Percentiles rank a stretch among this genome's conserved stretches.
Evolutionary conservation across 345 rosid genomes (phyloP).

Genomic region (Corchorus capsularis): DNA sequence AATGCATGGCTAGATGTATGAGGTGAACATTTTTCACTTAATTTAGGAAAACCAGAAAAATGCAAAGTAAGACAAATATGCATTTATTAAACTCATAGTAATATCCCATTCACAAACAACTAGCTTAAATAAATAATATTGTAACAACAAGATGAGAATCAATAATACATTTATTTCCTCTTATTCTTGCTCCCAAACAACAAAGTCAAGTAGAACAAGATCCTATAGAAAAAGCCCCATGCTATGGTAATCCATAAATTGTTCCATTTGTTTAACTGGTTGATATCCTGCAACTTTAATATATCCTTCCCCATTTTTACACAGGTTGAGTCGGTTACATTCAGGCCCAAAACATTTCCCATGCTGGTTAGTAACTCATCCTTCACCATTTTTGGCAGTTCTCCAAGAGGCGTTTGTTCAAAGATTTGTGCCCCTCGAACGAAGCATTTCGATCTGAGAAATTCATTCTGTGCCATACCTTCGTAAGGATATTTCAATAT

Average conservation of each 20-base stretch:
- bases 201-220: background rate
- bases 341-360: background rate
- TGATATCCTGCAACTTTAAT: background rate
- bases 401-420: background rate
- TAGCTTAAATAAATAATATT: no score
- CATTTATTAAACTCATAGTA: no score
- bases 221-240: background rate
- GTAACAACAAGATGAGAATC: no score
- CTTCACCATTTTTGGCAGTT: background rate
- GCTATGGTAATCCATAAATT: background rate
- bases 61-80: no score
- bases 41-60: no score
- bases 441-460: background rate
- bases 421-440: background rate
- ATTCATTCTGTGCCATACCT: conserved; percentile 4
- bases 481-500: background rate
- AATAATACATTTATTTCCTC: background rate
- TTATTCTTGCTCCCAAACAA: background rate
- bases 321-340: background rate
- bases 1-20: no score
- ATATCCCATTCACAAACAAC: no score
- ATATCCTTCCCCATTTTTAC: background rate
- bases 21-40: no score
- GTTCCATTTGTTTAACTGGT: background rate
- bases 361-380: background rate